These are phyloP conservation scores for Phyllosticta ampelicida DNA, from an alignment of 2,329 filamentous ascomycete species.

Conservation along the genomic window DNA sequence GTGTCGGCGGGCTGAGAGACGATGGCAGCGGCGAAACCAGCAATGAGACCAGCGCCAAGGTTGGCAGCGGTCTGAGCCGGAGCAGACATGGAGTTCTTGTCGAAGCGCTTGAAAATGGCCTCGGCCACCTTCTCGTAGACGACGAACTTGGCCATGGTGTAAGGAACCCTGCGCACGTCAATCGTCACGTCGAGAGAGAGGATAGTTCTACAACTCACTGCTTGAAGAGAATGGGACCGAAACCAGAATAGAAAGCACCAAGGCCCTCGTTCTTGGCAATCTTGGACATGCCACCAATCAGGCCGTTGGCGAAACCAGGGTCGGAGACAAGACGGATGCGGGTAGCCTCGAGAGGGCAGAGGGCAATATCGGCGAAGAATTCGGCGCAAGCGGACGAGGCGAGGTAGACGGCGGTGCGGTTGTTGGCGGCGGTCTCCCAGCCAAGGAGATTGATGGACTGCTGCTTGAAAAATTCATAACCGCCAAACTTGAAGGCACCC, in stretches of 20 bases:
- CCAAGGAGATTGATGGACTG: conserved; percentile 73
- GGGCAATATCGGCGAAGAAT: conserved; percentile 66
- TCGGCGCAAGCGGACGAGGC: conserved; percentile 51
- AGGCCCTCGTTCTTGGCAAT: conserved; percentile 74
- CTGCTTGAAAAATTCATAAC: conserved; percentile 95
- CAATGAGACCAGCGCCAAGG: conserved; percentile 74
- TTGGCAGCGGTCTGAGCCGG: conserved; percentile 69
- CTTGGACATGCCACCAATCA: conserved; percentile 70
- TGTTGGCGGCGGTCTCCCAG: conserved; percentile 55
- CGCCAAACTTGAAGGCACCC: conserved; percentile 60
- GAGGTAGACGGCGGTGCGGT: conserved; percentile 74
- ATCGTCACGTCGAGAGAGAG: conserved; percentile 7
- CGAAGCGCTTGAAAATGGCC: conserved; percentile 53
- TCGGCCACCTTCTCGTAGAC: conserved; percentile 84
- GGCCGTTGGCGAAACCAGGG: conserved; percentile 72
- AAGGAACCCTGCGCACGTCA: conserved; percentile 55
- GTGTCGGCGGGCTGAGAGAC: conserved; percentile 87
- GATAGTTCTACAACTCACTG: conserved; percentile 16
- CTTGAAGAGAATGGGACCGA: conserved; percentile 49
- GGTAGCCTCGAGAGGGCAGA: conserved; percentile 86
- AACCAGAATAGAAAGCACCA: conserved; percentile 81
- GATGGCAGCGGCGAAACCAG: conserved; percentile 76
- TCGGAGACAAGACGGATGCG: conserved; percentile 88
- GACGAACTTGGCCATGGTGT: conserved; percentile 94
- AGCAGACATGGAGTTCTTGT: conserved; percentile 60